Evolutionary conservation across 805 yeast species (phyloP).

Genomic region (Cyberlindnera mississippiensis): DNA sequence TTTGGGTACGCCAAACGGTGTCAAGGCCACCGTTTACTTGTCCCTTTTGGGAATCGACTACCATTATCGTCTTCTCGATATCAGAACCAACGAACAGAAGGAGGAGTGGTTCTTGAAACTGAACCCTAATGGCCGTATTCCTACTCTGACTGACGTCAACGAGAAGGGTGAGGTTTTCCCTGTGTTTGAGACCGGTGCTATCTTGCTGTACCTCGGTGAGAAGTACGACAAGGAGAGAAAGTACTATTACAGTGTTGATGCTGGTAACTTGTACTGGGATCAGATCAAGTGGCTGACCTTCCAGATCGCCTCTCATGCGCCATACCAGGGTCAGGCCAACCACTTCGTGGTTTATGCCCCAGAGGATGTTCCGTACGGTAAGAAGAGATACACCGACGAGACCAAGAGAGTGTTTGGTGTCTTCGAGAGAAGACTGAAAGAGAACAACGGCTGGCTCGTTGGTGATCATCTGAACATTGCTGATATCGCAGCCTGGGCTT

Average conservation of each 20-base stretch:
- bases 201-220: conserved; percentile 54
- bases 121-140: conserved; percentile 64
- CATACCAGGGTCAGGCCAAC: conserved; percentile 58
- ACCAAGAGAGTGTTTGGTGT: conserved; percentile 52
- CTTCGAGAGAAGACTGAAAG: conserved; percentile 44
- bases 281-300: conserved; percentile 50
- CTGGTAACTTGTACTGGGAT: conserved; percentile 44
- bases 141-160: conserved; percentile 42
- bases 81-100: conserved; percentile 44
- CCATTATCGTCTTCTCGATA: conserved; percentile 37
- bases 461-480: conserved; percentile 58
- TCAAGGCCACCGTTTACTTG: conserved; percentile 34
- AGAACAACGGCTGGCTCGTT: conserved; percentile 53
- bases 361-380: conserved; percentile 52
- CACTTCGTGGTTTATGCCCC: conserved; percentile 44
- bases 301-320: conserved; percentile 58
- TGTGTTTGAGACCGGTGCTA: conserved; percentile 59
- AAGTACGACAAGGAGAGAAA: conserved; percentile 54
- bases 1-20: conserved; percentile 40
- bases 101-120: conserved; percentile 52
- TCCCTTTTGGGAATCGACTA: conserved; percentile 32
- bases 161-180: conserved; percentile 39
- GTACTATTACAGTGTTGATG: conserved; percentile 30
- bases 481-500: conserved; percentile 48
- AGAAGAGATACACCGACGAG: conserved; percentile 48